Evolutionary conservation across 1,284 basidiomycete species (phyloP).

Genomic region (Thecaphora frezii): DNA sequence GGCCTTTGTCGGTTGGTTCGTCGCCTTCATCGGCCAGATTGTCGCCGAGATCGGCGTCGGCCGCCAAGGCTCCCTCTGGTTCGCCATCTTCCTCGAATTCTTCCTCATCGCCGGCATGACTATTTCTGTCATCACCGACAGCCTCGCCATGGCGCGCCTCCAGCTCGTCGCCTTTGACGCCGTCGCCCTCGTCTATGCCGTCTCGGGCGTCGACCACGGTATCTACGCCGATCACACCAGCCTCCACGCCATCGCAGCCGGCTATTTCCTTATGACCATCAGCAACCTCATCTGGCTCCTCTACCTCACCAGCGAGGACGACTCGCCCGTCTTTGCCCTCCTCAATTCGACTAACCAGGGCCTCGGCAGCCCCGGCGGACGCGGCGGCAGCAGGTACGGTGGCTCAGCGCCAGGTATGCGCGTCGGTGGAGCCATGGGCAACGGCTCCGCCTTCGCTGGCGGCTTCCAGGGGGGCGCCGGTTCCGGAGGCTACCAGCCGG

Average conservation of each 20-base stretch:
- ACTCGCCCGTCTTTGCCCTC: conserved; percentile 76
- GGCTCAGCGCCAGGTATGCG: conserved; percentile 16
- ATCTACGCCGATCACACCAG: conserved; percentile 35
- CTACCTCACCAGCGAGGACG: conserved; percentile 94
- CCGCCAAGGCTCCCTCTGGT: conserved; percentile 77
- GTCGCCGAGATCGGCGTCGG: conserved; percentile 42
- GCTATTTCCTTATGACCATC: conserved; percentile 88
- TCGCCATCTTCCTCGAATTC: conserved; percentile 81
- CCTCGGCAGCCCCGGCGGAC: conserved; percentile 74
- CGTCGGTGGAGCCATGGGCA: conserved; percentile 30
- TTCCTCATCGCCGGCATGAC: conserved; percentile 78
- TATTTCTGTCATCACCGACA: conserved; percentile 79
- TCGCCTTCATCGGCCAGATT: conserved; percentile 78
- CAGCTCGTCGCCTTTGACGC: conserved; percentile 86
- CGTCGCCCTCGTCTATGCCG: conserved; percentile 82
- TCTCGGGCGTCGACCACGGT: conserved; percentile 69
- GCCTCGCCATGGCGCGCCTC: conserved; percentile 76
- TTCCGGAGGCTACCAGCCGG: conserved; percentile 42
- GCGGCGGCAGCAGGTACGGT: conserved; percentile 44
- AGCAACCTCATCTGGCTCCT: conserved; percentile 87
- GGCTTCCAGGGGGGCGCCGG: conserved; percentile 17
- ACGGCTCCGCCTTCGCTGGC: conserved; percentile 28
- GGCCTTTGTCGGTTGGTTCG: conserved; percentile 83
- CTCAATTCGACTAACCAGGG: conserved; percentile 87
- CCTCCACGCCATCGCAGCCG: conserved; percentile 74